Base-by-base conservation (phyloP, 306 rosid species). In the Cicer yamashitae region DNA sequence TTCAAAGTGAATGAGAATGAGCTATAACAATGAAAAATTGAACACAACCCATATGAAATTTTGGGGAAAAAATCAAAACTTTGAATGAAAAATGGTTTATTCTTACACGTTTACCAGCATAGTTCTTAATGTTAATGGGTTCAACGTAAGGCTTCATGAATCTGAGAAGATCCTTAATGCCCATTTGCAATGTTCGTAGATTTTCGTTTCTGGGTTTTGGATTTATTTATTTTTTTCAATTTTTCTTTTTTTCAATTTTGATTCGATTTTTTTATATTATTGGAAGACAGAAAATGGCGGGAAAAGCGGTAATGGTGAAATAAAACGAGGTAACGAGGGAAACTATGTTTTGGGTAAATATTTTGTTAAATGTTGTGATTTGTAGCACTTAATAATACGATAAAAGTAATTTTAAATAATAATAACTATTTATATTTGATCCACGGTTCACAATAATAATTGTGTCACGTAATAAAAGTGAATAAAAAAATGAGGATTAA, bases 141-240 rank as follows among this genome's bases (percentile, higher is more conserved):
- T 85, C 85, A 1, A 85, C 83, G 79, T 88, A 87, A 45, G 97
- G 98, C 71, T 91, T 94, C 88, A 91, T 82, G 90, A 94, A 94
- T 67, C 84, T 88, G 87, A 94, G 98, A 73, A 94, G 96, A 86
- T 94, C 97, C 84, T 94, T 94, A 86, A 94, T 94, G 12, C 98
- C 97, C 97, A 94, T 94, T 77, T 38, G 50, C 57, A 30, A 48
- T 54, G 15, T 7, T 38, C 11, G 58, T 59, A 75, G 43, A 77
- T 76, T 52, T 43, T 53, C 8, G 38, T 41, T 71, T 63, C 59
- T 62, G 83, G 83, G 75, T 79, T 82, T 51, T 64, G 81, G 79
- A 86, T 43, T 81, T 17, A 0, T 78, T 15, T 75, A n/a, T 0
- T 30, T 30, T 30, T 30, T 25, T 30, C 40, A 10, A 8, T 2